Evolutionary conservation across 1,139 yeast genomes (phyloP).

Genomic region (Yamadazyma pseudoaaseri): DNA sequence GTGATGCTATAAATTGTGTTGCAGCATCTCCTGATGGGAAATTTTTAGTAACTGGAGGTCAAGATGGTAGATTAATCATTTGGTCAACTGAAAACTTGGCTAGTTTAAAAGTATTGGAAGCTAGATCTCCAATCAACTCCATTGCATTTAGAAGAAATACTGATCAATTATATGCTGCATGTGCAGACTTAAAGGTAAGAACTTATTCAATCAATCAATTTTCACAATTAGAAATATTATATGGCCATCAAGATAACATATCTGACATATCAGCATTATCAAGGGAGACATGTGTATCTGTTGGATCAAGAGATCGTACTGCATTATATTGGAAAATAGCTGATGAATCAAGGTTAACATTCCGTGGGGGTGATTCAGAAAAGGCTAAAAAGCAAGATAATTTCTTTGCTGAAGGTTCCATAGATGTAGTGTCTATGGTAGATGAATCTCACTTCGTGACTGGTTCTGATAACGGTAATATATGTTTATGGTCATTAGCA

Average conservation of each 20-base stretch:
- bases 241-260: slow-evolving; percentile 93
- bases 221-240: slow-evolving; percentile 84
- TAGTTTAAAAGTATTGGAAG: slow-evolving; percentile 73
- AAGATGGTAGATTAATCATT: slow-evolving; percentile 73
- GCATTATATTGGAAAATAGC: slow-evolving; percentile 96
- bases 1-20: slow-evolving; percentile 70
- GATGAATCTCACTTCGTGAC: slow-evolving; percentile 93
- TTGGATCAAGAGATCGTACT: slow-evolving; percentile 91
- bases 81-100: slow-evolving; percentile 83
- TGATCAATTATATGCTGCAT: slow-evolving; percentile 87
- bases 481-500: slow-evolving; percentile 83
- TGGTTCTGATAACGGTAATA: slow-evolving; percentile 91
- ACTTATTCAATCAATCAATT: slow-evolving; percentile 83
- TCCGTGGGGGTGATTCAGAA: slow-evolving; percentile 83
- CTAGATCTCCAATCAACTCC: slow-evolving; percentile 71
- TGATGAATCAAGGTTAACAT: slow-evolving; percentile 90
- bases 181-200: slow-evolving; percentile 88
- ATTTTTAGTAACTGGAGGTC: slow-evolving; percentile 87
- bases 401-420: slow-evolving; percentile 76
- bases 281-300: slow-evolving; percentile 91
- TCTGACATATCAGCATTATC: slow-evolving; percentile 76
- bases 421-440: slow-evolving; percentile 86
- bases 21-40: slow-evolving; percentile 89
- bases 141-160: slow-evolving; percentile 75
- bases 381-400: slow-evolving; percentile 37